These are phyloP conservation scores for Fusarium oxysporum DNA, from an alignment of 2,329 filamentous ascomycete genomes.

Conservation along the genomic window DNA sequence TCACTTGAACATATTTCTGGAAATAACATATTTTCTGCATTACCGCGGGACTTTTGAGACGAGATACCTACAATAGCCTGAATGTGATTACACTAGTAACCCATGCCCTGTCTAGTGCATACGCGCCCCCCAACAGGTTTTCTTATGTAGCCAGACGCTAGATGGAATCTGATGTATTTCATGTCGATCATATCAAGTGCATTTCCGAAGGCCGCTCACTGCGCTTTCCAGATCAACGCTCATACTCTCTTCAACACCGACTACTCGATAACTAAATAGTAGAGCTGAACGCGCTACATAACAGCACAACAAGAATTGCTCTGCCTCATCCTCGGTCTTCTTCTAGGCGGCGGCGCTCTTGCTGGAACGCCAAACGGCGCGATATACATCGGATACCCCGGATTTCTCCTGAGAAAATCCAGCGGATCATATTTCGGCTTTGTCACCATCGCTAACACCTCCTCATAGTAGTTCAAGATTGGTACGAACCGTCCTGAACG, in stretches of 20 bases:
- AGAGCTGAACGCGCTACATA: background rate
- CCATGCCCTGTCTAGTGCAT: accelerated
- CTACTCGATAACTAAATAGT: too few relatives aligned
- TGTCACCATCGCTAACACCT: background rate
- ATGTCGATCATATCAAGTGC: background rate
- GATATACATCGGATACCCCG: background rate
- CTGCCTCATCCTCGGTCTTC: background rate
- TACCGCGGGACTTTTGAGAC: background rate
- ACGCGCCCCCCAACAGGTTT: background rate
- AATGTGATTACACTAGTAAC: accelerated
- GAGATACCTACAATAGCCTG: background rate
- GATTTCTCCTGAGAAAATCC: background rate
- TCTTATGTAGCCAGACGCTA: background rate
- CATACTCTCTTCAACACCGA: background rate
- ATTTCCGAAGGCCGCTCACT: too few relatives aligned
- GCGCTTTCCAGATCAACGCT: background rate
- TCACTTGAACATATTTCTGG: background rate
- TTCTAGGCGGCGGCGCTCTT: background rate
- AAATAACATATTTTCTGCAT: background rate
- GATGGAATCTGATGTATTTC: background rate
- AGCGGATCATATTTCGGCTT: background rate
- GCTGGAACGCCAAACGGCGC: background rate
- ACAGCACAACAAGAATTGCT: background rate
- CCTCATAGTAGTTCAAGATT: background rate
- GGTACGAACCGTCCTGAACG: background rate